phyloP scores from a whole-genome alignment of 495 filamentous ascomycete species.

The Xylaria venustula region DNA sequence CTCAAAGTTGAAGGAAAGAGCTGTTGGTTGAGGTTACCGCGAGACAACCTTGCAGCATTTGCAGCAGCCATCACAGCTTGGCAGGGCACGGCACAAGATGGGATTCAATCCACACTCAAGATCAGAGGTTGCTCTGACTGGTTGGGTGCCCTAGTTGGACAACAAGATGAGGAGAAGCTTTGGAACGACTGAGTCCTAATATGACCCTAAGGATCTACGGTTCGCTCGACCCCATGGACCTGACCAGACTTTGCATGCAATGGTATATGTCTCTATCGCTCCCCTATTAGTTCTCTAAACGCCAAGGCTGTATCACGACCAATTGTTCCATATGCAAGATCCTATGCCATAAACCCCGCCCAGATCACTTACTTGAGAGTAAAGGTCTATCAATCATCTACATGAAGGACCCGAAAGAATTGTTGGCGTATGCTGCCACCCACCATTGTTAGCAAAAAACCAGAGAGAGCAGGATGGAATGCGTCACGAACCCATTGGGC shows the following conservation, averaged over 20 bases:
- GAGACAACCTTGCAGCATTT: slow-evolving; percentile 59
- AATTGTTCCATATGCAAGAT: slow-evolving; percentile 29
- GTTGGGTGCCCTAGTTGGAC: slow-evolving; percentile 42
- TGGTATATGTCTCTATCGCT: slow-evolving; percentile 16
- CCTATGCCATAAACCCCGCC: slow-evolving; percentile 20
- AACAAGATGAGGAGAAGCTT: slow-evolving; percentile 33
- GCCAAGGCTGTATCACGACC: slow-evolving; percentile 26
- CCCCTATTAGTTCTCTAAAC: slow-evolving; percentile 19
- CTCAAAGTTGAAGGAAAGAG: slow-evolving; percentile 58
- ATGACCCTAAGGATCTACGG: not conserved
- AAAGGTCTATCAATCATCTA: slow-evolving; percentile 26
- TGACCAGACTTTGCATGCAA: not conserved
- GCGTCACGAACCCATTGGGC: slow-evolving; percentile 71
- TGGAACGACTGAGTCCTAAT: slow-evolving; percentile 32
- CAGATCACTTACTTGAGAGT: slow-evolving; percentile 17
- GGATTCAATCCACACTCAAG: slow-evolving; percentile 32
- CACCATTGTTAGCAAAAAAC: slow-evolving; percentile 28
- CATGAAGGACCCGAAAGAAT: slow-evolving; percentile 66
- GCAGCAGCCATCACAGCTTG: slow-evolving; percentile 65
- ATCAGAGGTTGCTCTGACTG: slow-evolving; percentile 45
- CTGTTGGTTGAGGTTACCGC: slow-evolving; percentile 74
- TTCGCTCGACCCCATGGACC: not conserved
- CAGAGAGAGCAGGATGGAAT: not conserved
- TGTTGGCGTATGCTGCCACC: slow-evolving; percentile 86
- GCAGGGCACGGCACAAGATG: slow-evolving; percentile 56